Percentiles rank a stretch among this genome's conserved stretches.
Evolutionary conservation across 1,284 basidiomycete genomes (phyloP).

Genomic region (Ustilago trichophora): DNA sequence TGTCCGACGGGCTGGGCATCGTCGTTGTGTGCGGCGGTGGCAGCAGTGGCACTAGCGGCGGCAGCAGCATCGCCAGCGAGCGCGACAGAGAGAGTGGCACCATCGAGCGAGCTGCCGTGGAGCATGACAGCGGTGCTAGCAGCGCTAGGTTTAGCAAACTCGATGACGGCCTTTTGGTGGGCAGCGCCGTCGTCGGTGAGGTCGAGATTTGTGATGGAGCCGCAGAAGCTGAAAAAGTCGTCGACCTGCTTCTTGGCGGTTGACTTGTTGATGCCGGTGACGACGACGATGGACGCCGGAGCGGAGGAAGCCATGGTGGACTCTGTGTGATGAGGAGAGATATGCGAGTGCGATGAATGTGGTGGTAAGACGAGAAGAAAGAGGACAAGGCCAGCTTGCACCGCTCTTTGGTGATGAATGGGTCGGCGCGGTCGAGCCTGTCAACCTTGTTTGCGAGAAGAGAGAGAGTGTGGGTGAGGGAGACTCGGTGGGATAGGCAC

Average conservation of each 20-base stretch:
- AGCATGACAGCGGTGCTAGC: constrained; percentile 58
- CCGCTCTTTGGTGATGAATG: no score
- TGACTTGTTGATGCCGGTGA: constrained; percentile 42
- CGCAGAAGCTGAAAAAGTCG: constrained; percentile 63
- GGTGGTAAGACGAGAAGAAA: not conserved
- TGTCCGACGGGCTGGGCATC: constrained; percentile 44
- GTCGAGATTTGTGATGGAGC: constrained; percentile 44
- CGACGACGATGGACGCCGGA: constrained; percentile 36
- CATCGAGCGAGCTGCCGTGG: constrained; percentile 55
- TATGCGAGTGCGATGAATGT: not conserved
- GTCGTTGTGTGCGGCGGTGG: constrained; percentile 5
- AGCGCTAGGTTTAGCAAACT: constrained; percentile 42
- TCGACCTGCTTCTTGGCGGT: constrained; percentile 52
- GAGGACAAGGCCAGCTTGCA: constrained; percentile 33
- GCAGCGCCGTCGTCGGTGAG: constrained; percentile 33
- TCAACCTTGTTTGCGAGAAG: no score
- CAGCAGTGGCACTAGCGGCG: constrained; percentile 6
- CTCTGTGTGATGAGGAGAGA: no score
- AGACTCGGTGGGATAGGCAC: no score
- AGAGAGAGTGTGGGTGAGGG: no score
- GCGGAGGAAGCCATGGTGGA: constrained; percentile 18
- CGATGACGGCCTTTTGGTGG: constrained; percentile 37
- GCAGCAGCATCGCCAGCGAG: constrained; percentile 14
- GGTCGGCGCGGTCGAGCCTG: no score
- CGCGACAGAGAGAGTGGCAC: constrained; percentile 43